Evolutionary conservation across 1,284 basidiomycete genomes (phyloP).

Genomic region (Mycena sp.): DNA sequence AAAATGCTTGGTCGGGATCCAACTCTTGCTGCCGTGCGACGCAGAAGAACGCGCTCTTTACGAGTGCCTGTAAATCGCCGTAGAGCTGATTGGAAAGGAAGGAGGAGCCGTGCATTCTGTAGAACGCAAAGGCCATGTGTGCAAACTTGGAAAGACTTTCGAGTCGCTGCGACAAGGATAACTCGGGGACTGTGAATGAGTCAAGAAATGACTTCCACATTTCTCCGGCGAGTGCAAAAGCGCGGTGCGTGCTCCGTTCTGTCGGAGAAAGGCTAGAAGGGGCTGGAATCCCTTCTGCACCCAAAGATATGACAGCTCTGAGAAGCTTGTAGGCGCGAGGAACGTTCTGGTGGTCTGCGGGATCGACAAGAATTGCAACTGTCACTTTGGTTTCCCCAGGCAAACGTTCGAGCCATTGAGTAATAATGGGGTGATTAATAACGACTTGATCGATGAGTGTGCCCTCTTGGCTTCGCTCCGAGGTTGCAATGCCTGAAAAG

Average conservation of each 20-base stretch:
- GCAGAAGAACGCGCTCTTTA: conserved; percentile 12
- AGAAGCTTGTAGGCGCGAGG: conserved; percentile 3
- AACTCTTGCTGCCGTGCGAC: conserved; percentile 6
- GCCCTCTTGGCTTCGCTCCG: background rate
- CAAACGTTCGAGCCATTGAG: background rate
- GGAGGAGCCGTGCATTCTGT: background rate
- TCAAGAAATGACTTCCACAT: background rate
- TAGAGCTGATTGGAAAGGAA: conserved; percentile 16
- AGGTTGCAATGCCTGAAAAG: background rate
- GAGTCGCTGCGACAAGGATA: background rate
- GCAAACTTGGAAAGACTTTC: background rate
- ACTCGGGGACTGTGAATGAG: background rate
- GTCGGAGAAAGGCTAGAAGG: background rate
- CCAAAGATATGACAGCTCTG: background rate
- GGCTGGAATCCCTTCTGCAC: background rate
- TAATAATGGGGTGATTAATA: background rate
- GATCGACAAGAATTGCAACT: background rate
- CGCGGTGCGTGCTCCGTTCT: background rate
- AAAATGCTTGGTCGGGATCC: background rate
- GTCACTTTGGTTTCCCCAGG: background rate
- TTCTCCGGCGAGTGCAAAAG: no score
- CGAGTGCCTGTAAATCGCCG: conserved; percentile 5
- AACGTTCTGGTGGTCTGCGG: conserved; percentile 11
- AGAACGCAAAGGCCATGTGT: conserved; percentile 7
- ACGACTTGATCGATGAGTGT: background rate